phyloP scores from a whole-genome alignment of 177 flowering plant species.

The Vitis hybrid region DNA sequence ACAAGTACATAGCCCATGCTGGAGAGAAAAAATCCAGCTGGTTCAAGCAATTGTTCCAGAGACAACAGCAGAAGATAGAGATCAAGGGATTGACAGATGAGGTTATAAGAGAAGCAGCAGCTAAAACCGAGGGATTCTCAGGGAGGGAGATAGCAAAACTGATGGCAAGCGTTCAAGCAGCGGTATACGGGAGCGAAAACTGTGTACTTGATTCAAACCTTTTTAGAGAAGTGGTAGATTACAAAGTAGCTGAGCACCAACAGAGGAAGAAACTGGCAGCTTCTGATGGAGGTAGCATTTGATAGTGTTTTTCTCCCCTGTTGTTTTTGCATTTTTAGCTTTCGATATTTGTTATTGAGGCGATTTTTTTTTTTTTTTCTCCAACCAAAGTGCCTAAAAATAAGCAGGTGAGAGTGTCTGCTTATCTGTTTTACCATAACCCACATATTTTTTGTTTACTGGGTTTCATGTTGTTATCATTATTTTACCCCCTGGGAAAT shows the following conservation, averaged over 20 bases:
- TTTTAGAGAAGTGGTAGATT: constrained; percentile 92
- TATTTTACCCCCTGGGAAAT: constrained; percentile 1
- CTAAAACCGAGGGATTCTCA: constrained; percentile 85
- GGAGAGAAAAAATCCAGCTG: constrained; percentile 60
- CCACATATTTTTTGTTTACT: not conserved
- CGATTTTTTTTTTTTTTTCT: no score
- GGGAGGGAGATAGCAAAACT: constrained; percentile 97
- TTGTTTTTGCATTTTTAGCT: not conserved
- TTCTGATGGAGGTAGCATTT: constrained; percentile 26
- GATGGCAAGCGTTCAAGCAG: constrained; percentile 97
- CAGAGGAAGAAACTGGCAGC: constrained; percentile 75
- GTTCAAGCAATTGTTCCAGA: constrained; percentile 44
- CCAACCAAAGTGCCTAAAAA: not conserved
- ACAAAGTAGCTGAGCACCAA: constrained; percentile 93
- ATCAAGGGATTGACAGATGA: constrained; percentile 78
- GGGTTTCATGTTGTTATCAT: constrained; percentile 7
- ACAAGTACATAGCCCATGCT: constrained; percentile 79
- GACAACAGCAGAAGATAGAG: constrained; percentile 71
- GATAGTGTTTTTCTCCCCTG: not conserved
- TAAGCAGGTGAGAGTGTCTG: not conserved
- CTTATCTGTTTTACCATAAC: not conserved
- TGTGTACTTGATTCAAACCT: constrained; percentile 71
- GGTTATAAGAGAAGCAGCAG: constrained; percentile 76
- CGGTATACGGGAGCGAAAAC: constrained; percentile 82
- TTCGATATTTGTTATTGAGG: not conserved